Conservation (phyloP, 164 flowering plant genomes). For the Dillenia turbinata region DNA sequence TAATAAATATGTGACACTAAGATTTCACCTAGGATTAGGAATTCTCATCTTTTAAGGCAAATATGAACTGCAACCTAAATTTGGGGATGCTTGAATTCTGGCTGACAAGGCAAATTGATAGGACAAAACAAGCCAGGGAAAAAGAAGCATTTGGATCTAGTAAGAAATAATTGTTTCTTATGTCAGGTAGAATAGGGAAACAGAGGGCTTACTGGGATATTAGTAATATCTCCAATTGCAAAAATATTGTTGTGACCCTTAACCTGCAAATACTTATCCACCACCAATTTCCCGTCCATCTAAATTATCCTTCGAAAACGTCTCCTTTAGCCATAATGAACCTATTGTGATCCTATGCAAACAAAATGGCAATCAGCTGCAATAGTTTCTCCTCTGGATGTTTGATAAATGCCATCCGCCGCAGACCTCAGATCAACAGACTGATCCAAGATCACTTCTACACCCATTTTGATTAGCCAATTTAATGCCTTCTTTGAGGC, state of each 20-base stretch:
- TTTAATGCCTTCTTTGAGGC: conserved; percentile 59
- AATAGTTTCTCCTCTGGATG: conserved; percentile 50
- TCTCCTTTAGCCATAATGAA: conserved; percentile 61
- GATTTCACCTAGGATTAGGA: too few relatives aligned
- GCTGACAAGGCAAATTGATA: too few relatives aligned
- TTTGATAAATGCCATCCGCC: conserved; percentile 36
- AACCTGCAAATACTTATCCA: conserved; percentile 66
- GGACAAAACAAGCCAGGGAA: too few relatives aligned
- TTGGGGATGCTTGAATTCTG: neutral
- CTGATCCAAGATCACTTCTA: conserved; percentile 62
- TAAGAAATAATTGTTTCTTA: neutral
- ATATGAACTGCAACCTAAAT: neutral
- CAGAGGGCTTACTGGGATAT: conserved; percentile 48
- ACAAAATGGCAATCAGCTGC: conserved; percentile 67
- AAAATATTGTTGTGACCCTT: conserved; percentile 60
- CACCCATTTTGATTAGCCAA: conserved; percentile 70
- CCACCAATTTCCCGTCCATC: conserved; percentile 62
- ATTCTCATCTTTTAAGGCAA: neutral
- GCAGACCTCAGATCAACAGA: conserved; percentile 31
- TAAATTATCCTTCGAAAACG: conserved; percentile 39
- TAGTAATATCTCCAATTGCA: conserved; percentile 81
- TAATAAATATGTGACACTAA: too few relatives aligned
- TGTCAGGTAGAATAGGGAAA: neutral
- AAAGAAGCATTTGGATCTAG: too few relatives aligned
- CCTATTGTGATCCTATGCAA: conserved; percentile 58